phyloP scores from a whole-genome alignment of 2,329 filamentous ascomycete genomes.

The Claviceps humidiphila region DNA sequence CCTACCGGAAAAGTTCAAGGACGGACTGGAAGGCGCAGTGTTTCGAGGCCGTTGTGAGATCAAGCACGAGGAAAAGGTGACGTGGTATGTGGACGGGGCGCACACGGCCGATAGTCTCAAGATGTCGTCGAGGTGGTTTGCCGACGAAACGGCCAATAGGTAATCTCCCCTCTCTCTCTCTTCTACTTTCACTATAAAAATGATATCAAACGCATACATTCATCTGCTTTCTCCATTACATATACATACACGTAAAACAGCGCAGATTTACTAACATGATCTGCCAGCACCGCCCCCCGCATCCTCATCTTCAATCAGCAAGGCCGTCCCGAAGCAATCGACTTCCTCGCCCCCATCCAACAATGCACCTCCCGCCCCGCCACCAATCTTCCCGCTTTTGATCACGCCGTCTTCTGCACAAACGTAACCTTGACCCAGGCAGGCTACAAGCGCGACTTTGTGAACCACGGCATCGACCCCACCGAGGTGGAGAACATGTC shows the following conservation, averaged over 20 bases:
- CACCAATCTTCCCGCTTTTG: slow-evolving; percentile 34
- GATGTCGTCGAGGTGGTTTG: slow-evolving; percentile 73
- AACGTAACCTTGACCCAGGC: slow-evolving; percentile 48
- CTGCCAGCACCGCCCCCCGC: slow-evolving; percentile 23
- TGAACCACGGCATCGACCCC: slow-evolving; percentile 41
- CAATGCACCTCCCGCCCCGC: slow-evolving; percentile 19
- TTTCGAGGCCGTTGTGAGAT: slow-evolving; percentile 70
- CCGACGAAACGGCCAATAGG: slow-evolving; percentile 29
- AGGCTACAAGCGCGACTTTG: slow-evolving; percentile 43
- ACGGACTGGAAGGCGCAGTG: slow-evolving; percentile 60
- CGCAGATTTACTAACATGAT: background rate
- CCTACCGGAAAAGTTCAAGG: slow-evolving; percentile 46
- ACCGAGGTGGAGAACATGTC: slow-evolving; percentile 37
- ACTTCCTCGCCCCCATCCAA: slow-evolving; percentile 38
- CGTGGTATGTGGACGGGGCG: slow-evolving; percentile 86
- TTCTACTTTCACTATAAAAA: background rate
- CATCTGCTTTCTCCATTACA: background rate
- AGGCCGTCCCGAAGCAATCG: slow-evolving; percentile 38
- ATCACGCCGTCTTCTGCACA: slow-evolving; percentile 69
- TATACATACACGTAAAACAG: background rate
- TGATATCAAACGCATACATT: background rate
- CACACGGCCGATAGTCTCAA: slow-evolving; percentile 86
- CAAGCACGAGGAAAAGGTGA: slow-evolving; percentile 40
- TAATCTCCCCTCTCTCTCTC: slow-evolving; percentile 8
- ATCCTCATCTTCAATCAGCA: slow-evolving; percentile 84